Evolutionary conservation across 1,284 basidiomycete species (phyloP), one percentile per base, ranked within the genome.

Genomic region (Sporisorium graminicola): DNA sequence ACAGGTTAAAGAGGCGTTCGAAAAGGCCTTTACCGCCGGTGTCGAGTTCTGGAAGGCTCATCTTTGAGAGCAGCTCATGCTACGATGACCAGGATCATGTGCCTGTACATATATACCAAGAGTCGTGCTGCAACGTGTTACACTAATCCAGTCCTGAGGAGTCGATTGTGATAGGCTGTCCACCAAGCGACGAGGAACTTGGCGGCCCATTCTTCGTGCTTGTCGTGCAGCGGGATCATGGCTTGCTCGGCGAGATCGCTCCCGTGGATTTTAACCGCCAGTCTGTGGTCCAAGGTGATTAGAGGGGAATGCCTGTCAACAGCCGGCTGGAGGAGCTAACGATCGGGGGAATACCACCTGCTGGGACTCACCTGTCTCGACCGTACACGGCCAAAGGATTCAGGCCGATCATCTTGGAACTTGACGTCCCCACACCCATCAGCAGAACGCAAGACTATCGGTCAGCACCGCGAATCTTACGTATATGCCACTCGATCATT

Each of bases 1-100:
- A 24, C 86, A 87, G 43, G 86, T 89, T 53, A 89, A 89, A 77
- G 87, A 87, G 59, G 90, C 88, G 0, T 89, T 89, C 73, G 88
- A 90, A 70, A 86, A 87, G 22, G 87, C 74, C 1, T 61, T 68
- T 31, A 29, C 37, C 6, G n/a, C 55, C 3, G 44, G 22, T 13
- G 74, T 72, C 0, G 55, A 46, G 6, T 76, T 63, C 20, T 72
- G 61, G 62, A 76, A 76, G 55, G 58, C 52, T 14, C 54, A 76
- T 49, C 67, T 75, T 24, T 75, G 40, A 33, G 27, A 13, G 49
- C 16, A 59, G 0, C 14, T 31, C 53, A 20, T 13, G n/a, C n/a
- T 20, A 29, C 35, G 29, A 31, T 5, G 5, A 5, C 29, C 5
- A 49, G 16, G 16, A 22, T 24, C 3, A 37, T 8, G 7, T 42